These are phyloP conservation scores for Ogataea sp. DNA, from an alignment of 805 yeast genomes.

Conservation along the genomic window DNA sequence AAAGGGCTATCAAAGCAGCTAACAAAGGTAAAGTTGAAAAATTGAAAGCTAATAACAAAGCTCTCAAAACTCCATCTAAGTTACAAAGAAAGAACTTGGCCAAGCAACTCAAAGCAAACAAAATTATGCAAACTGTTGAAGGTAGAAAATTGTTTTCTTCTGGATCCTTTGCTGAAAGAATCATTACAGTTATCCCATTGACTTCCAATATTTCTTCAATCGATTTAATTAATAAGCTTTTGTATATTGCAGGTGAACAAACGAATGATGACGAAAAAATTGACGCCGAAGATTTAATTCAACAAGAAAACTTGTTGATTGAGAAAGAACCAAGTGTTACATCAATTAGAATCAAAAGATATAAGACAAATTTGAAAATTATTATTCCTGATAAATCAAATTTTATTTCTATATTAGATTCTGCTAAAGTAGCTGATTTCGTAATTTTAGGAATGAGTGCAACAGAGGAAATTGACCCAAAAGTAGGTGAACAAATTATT, in stretches of 20 bases:
- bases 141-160: conserved; percentile 65
- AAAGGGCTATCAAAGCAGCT: conserved; percentile 74
- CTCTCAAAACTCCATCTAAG: conserved; percentile 32
- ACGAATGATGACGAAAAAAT: conserved; percentile 15
- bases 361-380: conserved; percentile 68
- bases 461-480: conserved; percentile 66
- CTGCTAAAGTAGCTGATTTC: conserved; percentile 83
- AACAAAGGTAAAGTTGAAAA: conserved; percentile 86
- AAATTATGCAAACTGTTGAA: conserved; percentile 51
- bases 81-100: conserved; percentile 70
- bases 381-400: conserved; percentile 63
- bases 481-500: conserved; percentile 80
- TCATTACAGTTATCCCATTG: conserved; percentile 73
- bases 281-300: conserved; percentile 6
- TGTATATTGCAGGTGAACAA: conserved; percentile 29
- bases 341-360: conserved; percentile 48
- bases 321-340: conserved; percentile 40
- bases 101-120: conserved; percentile 68
- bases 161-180: conserved; percentile 67
- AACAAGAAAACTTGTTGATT: conserved; percentile 24
- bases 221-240: conserved; percentile 44
- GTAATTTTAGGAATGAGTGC: conserved; percentile 89
- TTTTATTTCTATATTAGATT: conserved; percentile 67
- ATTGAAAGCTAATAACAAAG: conserved; percentile 28
- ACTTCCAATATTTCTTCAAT: conserved; percentile 58